Conservation (phyloP, 2,329 filamentous ascomycete species). For the Pseudocercospora macadamiae region DNA sequence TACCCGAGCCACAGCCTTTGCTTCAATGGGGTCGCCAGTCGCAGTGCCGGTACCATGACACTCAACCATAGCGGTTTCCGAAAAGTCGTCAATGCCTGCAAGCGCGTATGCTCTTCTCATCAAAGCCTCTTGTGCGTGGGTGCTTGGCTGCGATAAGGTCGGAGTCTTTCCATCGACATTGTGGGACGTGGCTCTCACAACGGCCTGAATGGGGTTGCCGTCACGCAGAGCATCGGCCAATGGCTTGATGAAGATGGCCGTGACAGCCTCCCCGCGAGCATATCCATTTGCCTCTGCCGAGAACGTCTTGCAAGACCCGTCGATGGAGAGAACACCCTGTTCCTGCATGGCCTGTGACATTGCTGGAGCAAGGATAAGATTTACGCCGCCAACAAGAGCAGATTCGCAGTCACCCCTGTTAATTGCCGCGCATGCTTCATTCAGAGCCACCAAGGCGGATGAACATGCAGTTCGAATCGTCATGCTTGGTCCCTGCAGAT, state of each 20-base stretch:
- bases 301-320: conserved; percentile 34
- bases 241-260: conserved; percentile 54
- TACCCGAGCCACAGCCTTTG: conserved; percentile 15
- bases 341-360: conserved; percentile 30
- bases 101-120: conserved; percentile 41
- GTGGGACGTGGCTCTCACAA: conserved; percentile 5
- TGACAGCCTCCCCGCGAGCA: conserved; percentile 57
- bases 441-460: conserved; percentile 34
- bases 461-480: conserved; percentile 3
- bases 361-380: conserved; percentile 28
- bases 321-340: conserved; percentile 35
- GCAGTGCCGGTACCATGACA: conserved; percentile 33
- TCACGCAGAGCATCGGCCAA: conserved; percentile 33
- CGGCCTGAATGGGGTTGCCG: conserved; percentile 11
- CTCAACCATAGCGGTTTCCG: conserved; percentile 24
- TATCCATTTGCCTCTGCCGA: conserved; percentile 51
- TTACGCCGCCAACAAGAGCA: conserved; percentile 25
- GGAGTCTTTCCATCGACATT: conserved; percentile 5
- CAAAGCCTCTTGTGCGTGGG: conserved; percentile 39
- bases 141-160: conserved; percentile 40
- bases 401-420: conserved; percentile 27
- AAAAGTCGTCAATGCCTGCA: conserved; percentile 34
- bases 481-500: conserved; percentile 7
- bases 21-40: conserved; percentile 25
- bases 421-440: conserved; percentile 36